Base-by-base conservation (phyloP, 306 rosid species). In the Vigna nakashimae region DNA sequence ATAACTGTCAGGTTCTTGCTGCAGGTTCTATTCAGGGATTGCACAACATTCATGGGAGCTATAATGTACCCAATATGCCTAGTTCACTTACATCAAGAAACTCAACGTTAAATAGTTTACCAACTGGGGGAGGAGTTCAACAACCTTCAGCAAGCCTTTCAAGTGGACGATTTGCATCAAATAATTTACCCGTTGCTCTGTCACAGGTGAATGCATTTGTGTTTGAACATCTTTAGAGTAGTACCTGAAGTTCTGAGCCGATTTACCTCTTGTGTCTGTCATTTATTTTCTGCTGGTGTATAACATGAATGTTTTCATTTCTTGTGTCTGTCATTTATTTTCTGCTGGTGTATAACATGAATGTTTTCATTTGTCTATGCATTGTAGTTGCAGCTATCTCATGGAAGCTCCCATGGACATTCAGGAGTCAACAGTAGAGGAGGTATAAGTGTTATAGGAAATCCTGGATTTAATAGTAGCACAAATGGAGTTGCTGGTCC, bases 401-500 rank as follows among this genome's bases (percentile, higher is more conserved):
- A 95, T 59, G 97, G 97, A 62, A 84, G 90, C 83, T 81, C 96
- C 53, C 95, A 91, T 74, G 94, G 92, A 76, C 97, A 89, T 84
- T 91, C 93, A 46, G 98, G 94, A 84, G 89, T 96, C 80, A 65
- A 92, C 69, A 96, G 75, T 82, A 92, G 99, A 90, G 99, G 98
- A 91, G 96, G 99, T 91, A 85, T 93, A 80, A 90, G 84, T 92
- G 91, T 92, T 68, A 92, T 92, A 60, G 98, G 98, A 79, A 92
- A 91, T 64, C 98, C 97, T 88, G 99, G 99, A 86, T 96, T 87
- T 90, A 90, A 86, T 90, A 92, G 88, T 87, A 85, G 88, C 91
- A 76, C 97, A 88, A 92, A 92, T 88, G 99, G 96, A 84, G 91
- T 96, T 86, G 97, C 97, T 42, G 93, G 98, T 87, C 87, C 99